Evolutionary conservation across 805 yeast species (phyloP).

Genomic region (Lipomyces sp.): DNA sequence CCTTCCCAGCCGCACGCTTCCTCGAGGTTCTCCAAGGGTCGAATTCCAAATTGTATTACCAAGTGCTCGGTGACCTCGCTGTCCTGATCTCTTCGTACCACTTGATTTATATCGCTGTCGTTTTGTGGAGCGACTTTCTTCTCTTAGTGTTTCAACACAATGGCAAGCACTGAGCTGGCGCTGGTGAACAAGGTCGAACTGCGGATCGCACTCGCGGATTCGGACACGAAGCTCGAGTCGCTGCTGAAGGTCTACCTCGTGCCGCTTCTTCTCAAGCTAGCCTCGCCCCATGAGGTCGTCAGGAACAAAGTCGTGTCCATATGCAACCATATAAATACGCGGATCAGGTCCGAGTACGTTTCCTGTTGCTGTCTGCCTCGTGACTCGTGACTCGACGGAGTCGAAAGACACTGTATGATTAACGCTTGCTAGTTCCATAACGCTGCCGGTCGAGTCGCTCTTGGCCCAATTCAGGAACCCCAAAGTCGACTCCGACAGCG

Average conservation of each 20-base stretch:
- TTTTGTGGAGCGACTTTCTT: too few relatives aligned
- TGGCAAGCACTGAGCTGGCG: conserved; percentile 50
- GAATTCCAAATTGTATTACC: too few relatives aligned
- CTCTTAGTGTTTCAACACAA: too few relatives aligned
- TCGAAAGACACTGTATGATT: neutral
- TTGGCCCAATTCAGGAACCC: conserved; percentile 62
- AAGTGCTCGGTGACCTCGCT: too few relatives aligned
- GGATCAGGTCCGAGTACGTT: conserved; percentile 49
- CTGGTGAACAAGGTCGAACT: conserved; percentile 68
- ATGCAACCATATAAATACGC: conserved; percentile 62
- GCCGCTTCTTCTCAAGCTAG: conserved; percentile 74
- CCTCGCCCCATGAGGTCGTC: conserved; percentile 65
- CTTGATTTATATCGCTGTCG: too few relatives aligned
- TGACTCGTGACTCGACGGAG: too few relatives aligned
- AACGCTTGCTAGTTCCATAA: conserved; percentile 36
- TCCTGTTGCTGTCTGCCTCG: neutral
- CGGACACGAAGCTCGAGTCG: conserved; percentile 60
- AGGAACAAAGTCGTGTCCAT: conserved; percentile 64
- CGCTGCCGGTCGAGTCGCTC: conserved; percentile 62
- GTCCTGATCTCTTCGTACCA: too few relatives aligned
- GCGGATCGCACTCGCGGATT: conserved; percentile 69
- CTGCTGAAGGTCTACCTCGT: conserved; percentile 61
- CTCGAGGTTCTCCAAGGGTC: too few relatives aligned
- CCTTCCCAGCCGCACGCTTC: too few relatives aligned
- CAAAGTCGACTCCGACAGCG: conserved; percentile 33